These are phyloP conservation scores for Madurella fahalii DNA, from an alignment of 2,329 filamentous ascomycete species.

Conservation along the genomic window DNA sequence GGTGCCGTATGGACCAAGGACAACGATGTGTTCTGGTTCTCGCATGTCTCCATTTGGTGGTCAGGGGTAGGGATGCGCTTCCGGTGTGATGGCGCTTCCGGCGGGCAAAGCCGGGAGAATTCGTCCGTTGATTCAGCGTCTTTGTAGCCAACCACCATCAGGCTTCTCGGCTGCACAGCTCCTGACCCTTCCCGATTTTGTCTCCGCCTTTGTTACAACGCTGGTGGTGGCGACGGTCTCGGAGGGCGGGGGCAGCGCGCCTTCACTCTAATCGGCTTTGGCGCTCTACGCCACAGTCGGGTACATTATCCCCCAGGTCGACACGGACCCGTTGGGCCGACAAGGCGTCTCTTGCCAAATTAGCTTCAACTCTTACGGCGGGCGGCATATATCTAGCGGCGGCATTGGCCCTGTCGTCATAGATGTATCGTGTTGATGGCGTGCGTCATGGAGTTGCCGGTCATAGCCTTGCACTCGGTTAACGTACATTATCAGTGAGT, in stretches of 20 bases:
- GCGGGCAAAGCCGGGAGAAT: not conserved
- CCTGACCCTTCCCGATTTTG: slow-evolving; percentile 62
- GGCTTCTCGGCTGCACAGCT: slow-evolving; percentile 51
- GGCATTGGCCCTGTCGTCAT: slow-evolving; percentile 62
- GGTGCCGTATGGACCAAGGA: too few relatives aligned
- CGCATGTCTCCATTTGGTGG: too few relatives aligned
- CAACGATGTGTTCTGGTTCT: too few relatives aligned
- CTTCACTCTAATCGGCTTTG: slow-evolving; percentile 59
- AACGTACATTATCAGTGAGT: too few relatives aligned
- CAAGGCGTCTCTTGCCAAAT: slow-evolving; percentile 56
- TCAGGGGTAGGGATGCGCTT: slow-evolving; percentile 8
- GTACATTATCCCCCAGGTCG: slow-evolving; percentile 57
- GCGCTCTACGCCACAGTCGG: slow-evolving; percentile 56
- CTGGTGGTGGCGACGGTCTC: slow-evolving; percentile 56
- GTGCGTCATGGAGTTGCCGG: slow-evolving; percentile 62
- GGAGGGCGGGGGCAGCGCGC: slow-evolving; percentile 54
- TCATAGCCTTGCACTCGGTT: slow-evolving; percentile 63
- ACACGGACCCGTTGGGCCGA: slow-evolving; percentile 40
- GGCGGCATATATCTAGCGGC: slow-evolving; percentile 64
- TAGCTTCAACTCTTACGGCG: slow-evolving; percentile 57
- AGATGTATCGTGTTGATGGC: slow-evolving; percentile 60
- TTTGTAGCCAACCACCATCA: slow-evolving; percentile 48
- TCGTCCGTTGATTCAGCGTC: not conserved
- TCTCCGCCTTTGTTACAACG: slow-evolving; percentile 58
- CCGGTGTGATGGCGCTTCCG: not conserved